A percentile compares a stretch with the other conserved stretches of the same genome.
Evolutionary conservation across 2,329 filamentous ascomycete genomes (phyloP).

Genomic region (Lecanicillium sp.): DNA sequence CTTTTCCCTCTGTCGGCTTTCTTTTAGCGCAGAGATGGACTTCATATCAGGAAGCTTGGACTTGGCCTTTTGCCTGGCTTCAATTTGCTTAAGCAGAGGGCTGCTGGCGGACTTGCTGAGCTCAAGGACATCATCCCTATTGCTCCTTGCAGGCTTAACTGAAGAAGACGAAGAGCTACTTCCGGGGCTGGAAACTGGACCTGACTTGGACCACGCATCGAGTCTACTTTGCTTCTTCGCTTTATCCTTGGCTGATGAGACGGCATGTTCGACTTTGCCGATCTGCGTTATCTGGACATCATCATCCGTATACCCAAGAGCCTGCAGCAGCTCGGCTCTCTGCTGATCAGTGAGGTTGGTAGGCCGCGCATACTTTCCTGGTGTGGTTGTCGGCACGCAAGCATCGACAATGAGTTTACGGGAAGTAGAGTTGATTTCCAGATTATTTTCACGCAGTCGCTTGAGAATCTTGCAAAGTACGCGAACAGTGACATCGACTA

Average conservation of each 20-base stretch:
- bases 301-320: slow-evolving; percentile 51
- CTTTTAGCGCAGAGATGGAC: slow-evolving; percentile 46
- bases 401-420: slow-evolving; percentile 58
- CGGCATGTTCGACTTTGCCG: slow-evolving; percentile 21
- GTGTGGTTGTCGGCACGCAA: slow-evolving; percentile 47
- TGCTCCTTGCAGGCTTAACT: slow-evolving; percentile 24
- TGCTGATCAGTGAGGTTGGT: slow-evolving; percentile 79
- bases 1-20: slow-evolving; percentile 66
- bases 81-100: slow-evolving; percentile 38
- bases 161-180: slow-evolving; percentile 12
- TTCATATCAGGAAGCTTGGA: slow-evolving; percentile 24
- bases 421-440: slow-evolving; percentile 58
- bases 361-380: slow-evolving; percentile 51
- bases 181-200: slow-evolving; percentile 15
- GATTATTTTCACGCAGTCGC: slow-evolving; percentile 68
- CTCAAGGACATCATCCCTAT: slow-evolving; percentile 39
- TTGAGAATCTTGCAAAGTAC: slow-evolving; percentile 78
- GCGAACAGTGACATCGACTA: slow-evolving; percentile 73
- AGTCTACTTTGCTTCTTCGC: slow-evolving; percentile 51
- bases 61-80: slow-evolving; percentile 21
- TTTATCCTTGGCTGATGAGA: slow-evolving; percentile 21
- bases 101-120: slow-evolving; percentile 40
- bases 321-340: slow-evolving; percentile 70
- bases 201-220: slow-evolving; percentile 55
- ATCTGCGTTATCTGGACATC: slow-evolving; percentile 41